Percentiles rank a stretch among this genome's conserved stretches.
These are phyloP conservation scores for Noccaea caerulescens DNA, from an alignment of 345 rosid genomes.

Conservation along the genomic window DNA sequence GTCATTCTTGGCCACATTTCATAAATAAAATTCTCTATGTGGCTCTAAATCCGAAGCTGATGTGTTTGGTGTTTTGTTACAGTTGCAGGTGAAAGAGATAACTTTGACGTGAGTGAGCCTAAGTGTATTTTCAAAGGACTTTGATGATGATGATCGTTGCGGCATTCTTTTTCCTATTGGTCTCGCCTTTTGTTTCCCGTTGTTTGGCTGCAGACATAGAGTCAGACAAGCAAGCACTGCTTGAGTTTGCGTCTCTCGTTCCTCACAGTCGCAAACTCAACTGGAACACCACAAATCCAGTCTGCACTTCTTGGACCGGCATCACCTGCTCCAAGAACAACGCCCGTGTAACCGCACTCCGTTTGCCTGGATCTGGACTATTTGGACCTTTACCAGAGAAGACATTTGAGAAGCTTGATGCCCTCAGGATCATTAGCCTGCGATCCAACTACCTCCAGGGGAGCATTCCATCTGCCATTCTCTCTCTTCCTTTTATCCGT, in stretches of 20 bases:
- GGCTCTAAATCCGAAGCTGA: conserved; percentile 4
- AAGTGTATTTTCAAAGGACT: conserved; percentile 8
- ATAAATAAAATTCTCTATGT: background rate
- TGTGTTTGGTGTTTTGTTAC: conserved; percentile 26
- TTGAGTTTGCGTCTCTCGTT: conserved; percentile 65
- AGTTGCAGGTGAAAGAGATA: conserved; percentile 41
- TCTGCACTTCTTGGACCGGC: conserved; percentile 82
- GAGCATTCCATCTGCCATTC: conserved; percentile 68
- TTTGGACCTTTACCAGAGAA: conserved; percentile 76
- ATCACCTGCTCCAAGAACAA: conserved; percentile 61
- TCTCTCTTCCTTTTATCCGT: conserved; percentile 76
- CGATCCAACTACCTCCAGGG: conserved; percentile 71
- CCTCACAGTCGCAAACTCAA: conserved; percentile 81
- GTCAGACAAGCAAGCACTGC: conserved; percentile 77
- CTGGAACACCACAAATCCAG: conserved; percentile 60
- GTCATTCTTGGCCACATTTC: conserved; percentile 18
- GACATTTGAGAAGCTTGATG: conserved; percentile 79
- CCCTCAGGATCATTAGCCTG: conserved; percentile 73
- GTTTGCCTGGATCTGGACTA: conserved; percentile 81
- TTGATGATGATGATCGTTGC: conserved; percentile 52
- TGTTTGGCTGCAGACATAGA: conserved; percentile 52
- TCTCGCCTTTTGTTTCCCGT: conserved; percentile 46
- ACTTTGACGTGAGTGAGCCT: conserved; percentile 31
- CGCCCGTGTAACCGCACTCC: conserved; percentile 67
- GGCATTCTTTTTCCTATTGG: conserved; percentile 45